phyloP scores from a whole-genome alignment of 169 alveolate species.

The Eimeria brunetti region DNA sequence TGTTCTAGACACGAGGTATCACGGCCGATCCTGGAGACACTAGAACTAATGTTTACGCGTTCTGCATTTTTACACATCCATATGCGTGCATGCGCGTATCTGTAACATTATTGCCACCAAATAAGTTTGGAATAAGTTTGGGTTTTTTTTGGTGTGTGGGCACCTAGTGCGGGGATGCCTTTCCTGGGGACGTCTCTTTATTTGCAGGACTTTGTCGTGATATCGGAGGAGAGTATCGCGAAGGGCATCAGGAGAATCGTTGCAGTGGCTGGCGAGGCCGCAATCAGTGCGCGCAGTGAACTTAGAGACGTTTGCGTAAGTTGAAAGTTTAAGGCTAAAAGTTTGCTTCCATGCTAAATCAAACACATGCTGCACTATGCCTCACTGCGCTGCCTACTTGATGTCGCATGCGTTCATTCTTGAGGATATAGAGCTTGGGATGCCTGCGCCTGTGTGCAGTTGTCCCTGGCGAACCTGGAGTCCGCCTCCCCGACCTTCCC shows the following conservation, averaged over 20 bases:
- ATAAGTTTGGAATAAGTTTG: too few relatives aligned
- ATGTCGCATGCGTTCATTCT: not conserved
- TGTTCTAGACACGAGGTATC: not conserved
- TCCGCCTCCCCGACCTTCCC: conserved; percentile 66
- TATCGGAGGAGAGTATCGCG: conserved; percentile 94
- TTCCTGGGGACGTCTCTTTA: not conserved
- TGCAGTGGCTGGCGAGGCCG: conserved; percentile 90
- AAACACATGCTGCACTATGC: not conserved
- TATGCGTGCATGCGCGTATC: not conserved
- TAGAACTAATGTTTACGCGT: too few relatives aligned
- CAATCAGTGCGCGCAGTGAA: conserved; percentile 85
- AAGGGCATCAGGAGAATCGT: conserved; percentile 93
- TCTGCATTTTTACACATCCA: not conserved
- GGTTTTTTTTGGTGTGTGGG: not conserved
- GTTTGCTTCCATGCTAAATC: not conserved
- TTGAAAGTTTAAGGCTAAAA: not conserved
- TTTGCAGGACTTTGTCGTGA: conserved; percentile 85
- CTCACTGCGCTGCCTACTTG: not conserved
- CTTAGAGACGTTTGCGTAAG: conserved; percentile 82
- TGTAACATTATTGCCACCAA: not conserved
- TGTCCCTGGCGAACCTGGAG: conserved; percentile 53
- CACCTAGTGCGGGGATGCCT: not conserved
- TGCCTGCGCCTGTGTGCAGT: conserved; percentile 32
- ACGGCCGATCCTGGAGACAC: not conserved
- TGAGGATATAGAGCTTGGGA: not conserved